Percentiles rank a stretch among this genome's conserved stretches.
Evolutionary conservation across 805 yeast species (phyloP).

Genomic region (Teunomyces tritomae): DNA sequence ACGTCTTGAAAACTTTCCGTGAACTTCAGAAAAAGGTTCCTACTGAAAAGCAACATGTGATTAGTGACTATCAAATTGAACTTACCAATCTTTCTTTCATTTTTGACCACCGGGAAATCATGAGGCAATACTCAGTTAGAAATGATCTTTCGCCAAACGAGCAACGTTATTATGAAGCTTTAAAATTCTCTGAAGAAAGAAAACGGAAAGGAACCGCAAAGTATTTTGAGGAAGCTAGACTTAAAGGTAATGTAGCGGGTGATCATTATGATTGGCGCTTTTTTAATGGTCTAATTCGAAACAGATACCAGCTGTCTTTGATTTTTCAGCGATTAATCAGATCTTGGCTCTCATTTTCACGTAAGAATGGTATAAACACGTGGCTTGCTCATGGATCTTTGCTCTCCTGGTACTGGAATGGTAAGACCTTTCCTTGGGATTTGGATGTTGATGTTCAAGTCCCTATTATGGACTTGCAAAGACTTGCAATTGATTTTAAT

Average conservation of each 20-base stretch:
- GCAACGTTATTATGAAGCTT: constrained; percentile 29
- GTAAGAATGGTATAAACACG: constrained; percentile 23
- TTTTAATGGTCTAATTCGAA: constrained; percentile 19
- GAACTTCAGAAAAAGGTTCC: constrained; percentile 15
- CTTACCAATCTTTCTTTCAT: constrained; percentile 27
- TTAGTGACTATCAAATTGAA: constrained; percentile 25
- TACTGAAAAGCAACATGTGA: constrained; percentile 21
- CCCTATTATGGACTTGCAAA: constrained; percentile 24
- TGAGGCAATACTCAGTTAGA: constrained; percentile 9
- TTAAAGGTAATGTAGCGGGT: constrained; percentile 20
- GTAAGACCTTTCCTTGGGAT: constrained; percentile 29
- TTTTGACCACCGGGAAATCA: constrained; percentile 17
- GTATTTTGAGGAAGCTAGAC: constrained; percentile 37
- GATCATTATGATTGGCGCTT: constrained; percentile 31
- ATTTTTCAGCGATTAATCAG: constrained; percentile 21
- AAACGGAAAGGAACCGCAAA: constrained; percentile 31
- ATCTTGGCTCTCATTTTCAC: constrained; percentile 25
- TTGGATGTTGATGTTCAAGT: constrained; percentile 28
- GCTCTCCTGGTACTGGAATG: constrained; percentile 31
- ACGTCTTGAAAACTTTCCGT: constrained; percentile 20
- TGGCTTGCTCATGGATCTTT: constrained; percentile 31
- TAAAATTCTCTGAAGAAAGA: constrained; percentile 31
- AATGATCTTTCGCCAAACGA: constrained; percentile 18
- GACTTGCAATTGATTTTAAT: constrained; percentile 18
- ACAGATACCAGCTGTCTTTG: constrained; percentile 17